These are phyloP conservation scores for Cardiospermum halicacabum DNA, from an alignment of 345 rosid species.

Conservation along the genomic window DNA sequence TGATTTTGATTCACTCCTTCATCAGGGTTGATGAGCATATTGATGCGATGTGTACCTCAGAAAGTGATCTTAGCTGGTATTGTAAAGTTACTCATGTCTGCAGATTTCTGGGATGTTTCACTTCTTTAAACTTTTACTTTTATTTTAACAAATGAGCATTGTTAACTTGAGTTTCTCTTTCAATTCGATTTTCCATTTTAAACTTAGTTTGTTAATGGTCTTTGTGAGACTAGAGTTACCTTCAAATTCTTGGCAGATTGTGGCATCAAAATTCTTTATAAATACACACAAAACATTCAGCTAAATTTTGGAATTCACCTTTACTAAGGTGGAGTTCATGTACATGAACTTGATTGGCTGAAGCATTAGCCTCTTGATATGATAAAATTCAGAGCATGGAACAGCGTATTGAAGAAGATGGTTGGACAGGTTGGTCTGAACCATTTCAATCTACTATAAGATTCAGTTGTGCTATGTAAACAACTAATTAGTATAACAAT, in stretches of 20 bases:
- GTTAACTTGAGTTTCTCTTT: neutral
- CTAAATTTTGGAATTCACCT: conserved; percentile 42
- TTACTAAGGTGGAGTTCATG: conserved; percentile 38
- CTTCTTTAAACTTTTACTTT: neutral
- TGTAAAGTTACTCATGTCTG: neutral
- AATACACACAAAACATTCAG: conserved; percentile 51
- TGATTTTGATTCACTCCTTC: conserved; percentile 17
- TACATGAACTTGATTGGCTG: conserved; percentile 79
- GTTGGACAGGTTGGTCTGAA: no score
- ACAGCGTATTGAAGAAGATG: no score
- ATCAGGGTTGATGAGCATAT: conserved; percentile 66
- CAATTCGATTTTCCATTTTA: neutral
- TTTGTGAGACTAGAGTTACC: neutral
- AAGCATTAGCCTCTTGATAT: conserved; percentile 55
- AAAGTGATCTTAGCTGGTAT: conserved; percentile 73
- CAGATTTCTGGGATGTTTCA: no score
- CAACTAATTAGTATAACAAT: neutral
- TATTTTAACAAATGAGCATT: neutral
- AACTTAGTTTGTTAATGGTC: neutral
- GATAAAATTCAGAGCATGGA: no score
- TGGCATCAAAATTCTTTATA: conserved; percentile 59
- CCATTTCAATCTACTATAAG: no score
- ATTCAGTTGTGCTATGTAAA: neutral
- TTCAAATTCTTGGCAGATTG: conserved; percentile 35
- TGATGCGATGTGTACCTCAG: conserved; percentile 65